These are phyloP conservation scores for Lachnum nothofagi DNA, from an alignment of 2,329 filamentous ascomycete species.

Conservation along the genomic window DNA sequence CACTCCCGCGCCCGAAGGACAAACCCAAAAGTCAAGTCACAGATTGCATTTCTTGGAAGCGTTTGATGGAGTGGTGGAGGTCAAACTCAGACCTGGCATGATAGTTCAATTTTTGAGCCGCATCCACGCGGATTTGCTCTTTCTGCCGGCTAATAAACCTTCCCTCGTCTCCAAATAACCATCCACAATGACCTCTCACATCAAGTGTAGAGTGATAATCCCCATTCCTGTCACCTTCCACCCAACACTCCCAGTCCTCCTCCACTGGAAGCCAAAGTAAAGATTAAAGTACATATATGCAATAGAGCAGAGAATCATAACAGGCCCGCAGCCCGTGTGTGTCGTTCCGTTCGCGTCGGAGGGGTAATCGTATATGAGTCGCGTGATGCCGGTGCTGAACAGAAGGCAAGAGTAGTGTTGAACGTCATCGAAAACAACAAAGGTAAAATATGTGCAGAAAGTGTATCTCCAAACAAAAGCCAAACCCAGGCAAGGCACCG, in stretches of 20 bases:
- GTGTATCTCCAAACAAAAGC: conserved; percentile 4
- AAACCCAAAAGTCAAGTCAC: neutral
- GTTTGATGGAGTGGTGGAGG: neutral
- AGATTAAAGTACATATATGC: conserved; percentile 12
- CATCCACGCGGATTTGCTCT: neutral
- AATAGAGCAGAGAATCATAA: conserved; percentile 6
- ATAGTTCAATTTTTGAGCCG: neutral
- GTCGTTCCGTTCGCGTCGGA: too few species aligned
- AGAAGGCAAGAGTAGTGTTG: conserved; percentile 13
- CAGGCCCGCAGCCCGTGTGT: too few species aligned
- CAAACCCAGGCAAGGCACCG: conserved; percentile 21
- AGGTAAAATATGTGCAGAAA: conserved; percentile 20
- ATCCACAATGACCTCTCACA: neutral
- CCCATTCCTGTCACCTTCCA: neutral
- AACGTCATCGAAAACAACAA: conserved; percentile 9
- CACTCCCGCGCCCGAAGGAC: neutral
- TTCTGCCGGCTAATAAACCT: neutral
- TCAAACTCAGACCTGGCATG: neutral
- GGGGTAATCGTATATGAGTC: neutral
- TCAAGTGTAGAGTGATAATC: neutral
- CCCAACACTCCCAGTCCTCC: neutral
- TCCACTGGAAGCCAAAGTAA: neutral
- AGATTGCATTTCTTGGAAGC: neutral
- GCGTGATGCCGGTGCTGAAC: neutral
- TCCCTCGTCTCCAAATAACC: neutral